Evolutionary conservation across 2,329 filamentous ascomycete genomes (phyloP), one percentile per base, ranked within the genome.

Genomic region (Aspergillus sp.): DNA sequence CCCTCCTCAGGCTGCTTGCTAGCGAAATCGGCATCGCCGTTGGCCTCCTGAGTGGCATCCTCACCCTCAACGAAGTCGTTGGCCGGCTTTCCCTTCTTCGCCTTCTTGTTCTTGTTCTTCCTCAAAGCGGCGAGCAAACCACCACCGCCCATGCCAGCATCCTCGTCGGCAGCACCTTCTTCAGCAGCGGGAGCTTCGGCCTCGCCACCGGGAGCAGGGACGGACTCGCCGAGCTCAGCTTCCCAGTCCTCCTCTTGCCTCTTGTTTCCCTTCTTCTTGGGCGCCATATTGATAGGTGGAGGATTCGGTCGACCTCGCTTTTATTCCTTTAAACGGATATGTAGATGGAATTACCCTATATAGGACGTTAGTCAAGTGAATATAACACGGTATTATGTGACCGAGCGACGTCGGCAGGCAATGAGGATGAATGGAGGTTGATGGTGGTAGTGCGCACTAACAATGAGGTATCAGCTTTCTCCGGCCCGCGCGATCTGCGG

Each of bases 211-310:
- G 74, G 72, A 42, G 79, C 78, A 62, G 85, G 80, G 54, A 83
- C 82, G 62, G 83, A 82, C 81, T 97, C 94, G 71, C 92, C 93
- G 58, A 97, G 83, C 65, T 96, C 92, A 58, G 90, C 88, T 78
- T 98, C 95, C 94, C 94, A 97, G 83, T 97, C 92, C 73, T 96
- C 91, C 74, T 90, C 86, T 74, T 83, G 86, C 76, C 87, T 88
- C 84, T 94, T 96, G 80, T 88, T 90, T 76, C 89, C 90, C 86
- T 96, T 97, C 85, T 95, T 96, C 83, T 97, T 97, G 64, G 93
- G 93, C 73, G 93, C 82, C 94, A 97, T 98, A 63, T 78, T 75
- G 56, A 32, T 19, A 42, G 53, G 17, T 44, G 27, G 38, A 42
- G 21, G 23, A 19, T 41, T 36, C 32, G 32, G 32, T 36, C 32